Percentiles rank a stretch among this genome's conserved stretches.
Conservation (phyloP, 2,329 filamentous ascomycete species). For the Xylariaceae sp. region DNA sequence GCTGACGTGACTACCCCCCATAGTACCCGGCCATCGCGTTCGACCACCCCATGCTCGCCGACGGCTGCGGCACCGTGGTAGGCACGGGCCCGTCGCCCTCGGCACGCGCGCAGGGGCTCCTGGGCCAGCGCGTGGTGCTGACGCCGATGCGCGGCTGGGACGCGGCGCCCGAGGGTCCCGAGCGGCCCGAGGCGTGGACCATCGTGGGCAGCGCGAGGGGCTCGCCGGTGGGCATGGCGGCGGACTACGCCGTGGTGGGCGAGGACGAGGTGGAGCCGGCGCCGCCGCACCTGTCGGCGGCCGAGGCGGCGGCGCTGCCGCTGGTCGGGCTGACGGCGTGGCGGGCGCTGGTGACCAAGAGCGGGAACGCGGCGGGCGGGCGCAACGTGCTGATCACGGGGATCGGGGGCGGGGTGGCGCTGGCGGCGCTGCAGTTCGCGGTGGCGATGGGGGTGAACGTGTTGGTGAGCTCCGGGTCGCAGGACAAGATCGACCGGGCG, state of each 20-base stretch:
- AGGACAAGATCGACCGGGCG: slow-evolving; percentile 72
- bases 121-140: slow-evolving; percentile 66
- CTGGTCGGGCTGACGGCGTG: slow-evolving; percentile 84
- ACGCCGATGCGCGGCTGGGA: slow-evolving; percentile 72
- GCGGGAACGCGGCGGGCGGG: slow-evolving; percentile 52
- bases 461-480: slow-evolving; percentile 74
- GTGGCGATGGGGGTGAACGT: slow-evolving; percentile 70
- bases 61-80: slow-evolving; percentile 74
- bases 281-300: slow-evolving; percentile 65
- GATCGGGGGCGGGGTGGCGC: slow-evolving; percentile 86
- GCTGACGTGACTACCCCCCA: too few species aligned
- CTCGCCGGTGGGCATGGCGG: slow-evolving; percentile 62
- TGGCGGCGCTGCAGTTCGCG: slow-evolving; percentile 77
- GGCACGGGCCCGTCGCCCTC: slow-evolving; percentile 43
- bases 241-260: slow-evolving; percentile 67
- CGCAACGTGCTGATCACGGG: slow-evolving; percentile 76
- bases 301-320: slow-evolving; percentile 79
- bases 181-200: slow-evolving; percentile 53
- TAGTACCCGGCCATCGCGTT: slow-evolving; percentile 85
- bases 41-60: slow-evolving; percentile 71
- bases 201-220: slow-evolving; percentile 67
- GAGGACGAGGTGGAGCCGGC: slow-evolving; percentile 71
- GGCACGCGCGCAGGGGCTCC: slow-evolving; percentile 34
- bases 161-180: slow-evolving; percentile 66
- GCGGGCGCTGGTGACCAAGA: slow-evolving; percentile 80